These are phyloP conservation scores for Salix udensis DNA, from an alignment of 345 rosid genomes.

Conservation along the genomic window DNA sequence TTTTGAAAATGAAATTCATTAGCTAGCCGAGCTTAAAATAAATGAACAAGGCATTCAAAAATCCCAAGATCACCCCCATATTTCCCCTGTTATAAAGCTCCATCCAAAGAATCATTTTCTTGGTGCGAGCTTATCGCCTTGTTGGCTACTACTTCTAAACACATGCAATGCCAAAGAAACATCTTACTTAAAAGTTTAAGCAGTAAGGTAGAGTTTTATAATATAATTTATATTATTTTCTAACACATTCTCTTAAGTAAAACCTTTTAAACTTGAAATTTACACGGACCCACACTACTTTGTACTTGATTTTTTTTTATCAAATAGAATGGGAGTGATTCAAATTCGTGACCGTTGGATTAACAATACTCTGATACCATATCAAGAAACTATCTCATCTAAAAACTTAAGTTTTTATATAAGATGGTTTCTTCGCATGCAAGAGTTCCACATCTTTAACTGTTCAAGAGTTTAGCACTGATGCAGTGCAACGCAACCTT, in stretches of 20 bases:
- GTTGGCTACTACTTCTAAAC: neutral
- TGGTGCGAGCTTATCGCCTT: neutral
- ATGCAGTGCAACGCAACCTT: neutral
- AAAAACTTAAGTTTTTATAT: too few species aligned
- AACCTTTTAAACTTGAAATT: too few species aligned
- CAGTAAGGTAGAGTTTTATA: too few species aligned
- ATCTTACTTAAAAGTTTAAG: too few species aligned
- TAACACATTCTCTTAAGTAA: too few species aligned
- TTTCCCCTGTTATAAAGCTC: neutral
- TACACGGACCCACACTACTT: accelerated
- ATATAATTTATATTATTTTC: too few species aligned
- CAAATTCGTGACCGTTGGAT: too few species aligned
- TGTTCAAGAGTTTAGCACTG: neutral
- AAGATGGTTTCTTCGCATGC: too few species aligned
- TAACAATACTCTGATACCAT: too few species aligned
- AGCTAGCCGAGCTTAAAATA: neutral
- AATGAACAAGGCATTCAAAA: neutral
- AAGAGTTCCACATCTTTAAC: neutral
- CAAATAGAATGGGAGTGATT: too few species aligned
- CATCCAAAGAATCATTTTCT: neutral
- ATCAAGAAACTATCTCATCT: too few species aligned
- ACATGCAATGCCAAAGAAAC: neutral
- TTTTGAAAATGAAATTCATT: neutral
- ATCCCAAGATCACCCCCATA: neutral
- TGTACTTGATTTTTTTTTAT: too few species aligned